Evolutionary conservation across 768 basidiomycete species (phyloP), one percentile per base, ranked within the genome.

Genomic region (Agaricus subrufescens): DNA sequence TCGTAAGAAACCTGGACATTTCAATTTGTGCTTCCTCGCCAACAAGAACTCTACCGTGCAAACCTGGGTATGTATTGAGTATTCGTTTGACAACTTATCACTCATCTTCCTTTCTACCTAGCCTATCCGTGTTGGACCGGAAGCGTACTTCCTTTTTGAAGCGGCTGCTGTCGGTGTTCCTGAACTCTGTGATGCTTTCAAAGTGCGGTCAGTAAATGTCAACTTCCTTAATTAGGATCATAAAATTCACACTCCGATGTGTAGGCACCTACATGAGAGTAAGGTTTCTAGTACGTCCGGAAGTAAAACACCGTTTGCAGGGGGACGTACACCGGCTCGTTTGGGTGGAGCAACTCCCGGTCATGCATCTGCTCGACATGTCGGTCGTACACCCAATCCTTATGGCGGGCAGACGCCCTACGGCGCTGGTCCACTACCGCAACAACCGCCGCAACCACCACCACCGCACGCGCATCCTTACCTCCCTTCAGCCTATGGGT

Each of bases 161-260:
- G 91, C 92, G 5, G 84, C 92, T 46, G 91, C 93, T 26, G 86
- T 91, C 6, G 94, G 92, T 38, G 92, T 98, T 26, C 86, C 91
- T 3, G 94, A 97, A 69, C 73, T 98, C 4, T 97, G 96, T 61
- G 95, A 98, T 68, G 94, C 95, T 19, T 98, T 98, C 84, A 98
- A 98, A 84, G 84, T 91, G 65, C 72, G 86, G 86, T 86, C 63
- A 63, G 77, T 63, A 51, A 43, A n/a, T 40, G 42, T 27, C 9
- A 29, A 6, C 6, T 31, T 11, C 19, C 8, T 3, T 30, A 54
- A 19, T 14, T 37, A 2, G 34, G 37, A 6, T 14, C 2, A 10
- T 5, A 23, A 40, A 44, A 9, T 34, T 19, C 30, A 40, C 38
- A 31, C 43, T 53, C 63, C 23, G 51, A 45, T 59, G n/a, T 11